phyloP scores from a whole-genome alignment of 176 grass and related monocot species.

The Saccharum spontaneum region DNA sequence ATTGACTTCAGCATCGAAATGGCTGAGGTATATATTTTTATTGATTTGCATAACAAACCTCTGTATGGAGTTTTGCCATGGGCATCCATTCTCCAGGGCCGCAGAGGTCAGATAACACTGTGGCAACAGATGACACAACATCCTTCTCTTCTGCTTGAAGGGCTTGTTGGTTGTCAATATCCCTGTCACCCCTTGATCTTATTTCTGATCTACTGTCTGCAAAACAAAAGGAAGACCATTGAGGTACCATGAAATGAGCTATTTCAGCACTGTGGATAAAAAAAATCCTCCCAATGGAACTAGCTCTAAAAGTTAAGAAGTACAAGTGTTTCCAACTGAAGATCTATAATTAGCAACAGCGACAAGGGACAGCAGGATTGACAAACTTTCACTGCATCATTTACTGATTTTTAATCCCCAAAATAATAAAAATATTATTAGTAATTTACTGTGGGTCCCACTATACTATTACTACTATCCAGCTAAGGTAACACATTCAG shows the following conservation, averaged over 20 bases:
- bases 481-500: background rate
- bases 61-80: slow-evolving; percentile 79
- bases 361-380: background rate
- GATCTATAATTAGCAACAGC: background rate
- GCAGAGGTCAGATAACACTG: slow-evolving; percentile 85
- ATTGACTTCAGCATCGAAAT: slow-evolving; percentile 11
- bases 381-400: background rate
- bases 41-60: slow-evolving; percentile 58
- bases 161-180: slow-evolving; percentile 75
- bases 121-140: slow-evolving; percentile 83
- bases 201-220: slow-evolving; percentile 62
- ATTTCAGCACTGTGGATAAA: background rate
- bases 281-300: background rate
- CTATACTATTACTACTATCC: slow-evolving; percentile 19
- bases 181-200: slow-evolving; percentile 74
- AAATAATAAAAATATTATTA: background rate
- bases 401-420: background rate
- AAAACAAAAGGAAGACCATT: slow-evolving; percentile 14
- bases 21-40: background rate
- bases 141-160: slow-evolving; percentile 89
- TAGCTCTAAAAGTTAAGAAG: slow-evolving; percentile 7
- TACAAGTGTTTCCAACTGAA: background rate
- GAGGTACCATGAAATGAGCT: background rate
- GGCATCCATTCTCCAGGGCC: slow-evolving; percentile 90
- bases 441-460: background rate